Evolutionary conservation across 306 rosid genomes (phyloP), one percentile per base, ranked within the genome.

Genomic region (Ziziphus jujuba): DNA sequence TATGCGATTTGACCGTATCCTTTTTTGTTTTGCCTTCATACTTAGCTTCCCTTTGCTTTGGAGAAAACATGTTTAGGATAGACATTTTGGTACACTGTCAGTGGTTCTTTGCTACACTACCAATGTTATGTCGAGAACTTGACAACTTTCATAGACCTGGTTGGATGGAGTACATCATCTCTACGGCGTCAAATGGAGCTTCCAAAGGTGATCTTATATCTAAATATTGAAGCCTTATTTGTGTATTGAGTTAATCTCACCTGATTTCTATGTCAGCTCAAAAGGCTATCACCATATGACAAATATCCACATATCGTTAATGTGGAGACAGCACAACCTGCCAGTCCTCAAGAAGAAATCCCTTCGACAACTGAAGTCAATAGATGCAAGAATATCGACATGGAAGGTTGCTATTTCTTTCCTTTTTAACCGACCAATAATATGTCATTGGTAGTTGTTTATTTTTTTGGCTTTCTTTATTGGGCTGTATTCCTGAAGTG

Each of bases 131-230:
- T 71, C 52, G 54, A 77, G 33, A 55, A 77, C 91, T 86, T 87
- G 67, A 90, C 96, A 34, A 65, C 63, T 58, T 63, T 28, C 58
- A 69, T 78, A 92, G 98, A 80, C 25, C 83, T 92, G 58, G 98
- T 90, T 66, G 98, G 98, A 69, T 92, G 98, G 97, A 80, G 98
- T 74, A 90, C 98, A 12, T 87, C 98, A 22, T 92, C 98, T 58
- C 72, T 92, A 57, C 82, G 98, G 71, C 91, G 61, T 75, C 75
- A 63, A 63, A 72, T 62, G 17, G 97, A 92, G 72, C 92, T 92
- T 44, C 98, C 96, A 28, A 81, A 90, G 97, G 98, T 92, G 81
- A 44, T 49, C 54, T 62, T 70, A 45, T 40, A 75, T 25, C 56
- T 66, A 56, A 31, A 65, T 33, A 45, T 49, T 35, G 52, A 28